Percentiles rank a stretch among this genome's conserved stretches.
Evolutionary conservation across 305 asterid genomes (phyloP).

Genomic region (Petunia hybrid): DNA sequence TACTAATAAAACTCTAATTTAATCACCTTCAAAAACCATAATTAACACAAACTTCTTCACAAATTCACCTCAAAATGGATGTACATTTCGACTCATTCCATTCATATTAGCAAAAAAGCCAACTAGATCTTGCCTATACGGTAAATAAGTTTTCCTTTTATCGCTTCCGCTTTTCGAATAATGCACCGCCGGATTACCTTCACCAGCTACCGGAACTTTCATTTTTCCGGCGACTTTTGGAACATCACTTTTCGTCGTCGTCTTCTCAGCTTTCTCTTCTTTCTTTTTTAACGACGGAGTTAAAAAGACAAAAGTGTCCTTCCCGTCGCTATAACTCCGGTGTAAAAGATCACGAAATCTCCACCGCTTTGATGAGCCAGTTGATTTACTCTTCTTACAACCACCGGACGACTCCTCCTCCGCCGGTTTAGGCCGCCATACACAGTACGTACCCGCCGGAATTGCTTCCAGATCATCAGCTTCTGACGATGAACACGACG

Average conservation of each 20-base stretch:
- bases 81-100: background rate
- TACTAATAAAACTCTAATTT: background rate
- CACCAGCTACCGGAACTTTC: background rate
- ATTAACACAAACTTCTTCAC: conserved; percentile 2
- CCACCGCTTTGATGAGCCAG: conserved; percentile 73
- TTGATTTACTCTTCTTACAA: conserved; percentile 64
- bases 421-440: conserved; percentile 65
- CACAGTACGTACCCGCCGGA: conserved; percentile 69
- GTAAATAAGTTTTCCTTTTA: conserved; percentile 39
- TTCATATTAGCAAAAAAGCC: conserved; percentile 30
- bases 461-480: conserved; percentile 70
- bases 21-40: conserved; percentile 18
- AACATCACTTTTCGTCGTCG: conserved; percentile 15
- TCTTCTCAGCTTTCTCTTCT: conserved; percentile 40
- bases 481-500: conserved; percentile 63
- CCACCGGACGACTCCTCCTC: conserved; percentile 36
- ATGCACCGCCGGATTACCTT: conserved; percentile 34
- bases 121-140: conserved; percentile 33
- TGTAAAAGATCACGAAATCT: conserved; percentile 56
- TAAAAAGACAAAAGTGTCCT: conserved; percentile 57
- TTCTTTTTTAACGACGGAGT: conserved; percentile 29
- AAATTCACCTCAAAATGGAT: background rate
- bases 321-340: conserved; percentile 73
- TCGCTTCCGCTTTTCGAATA: conserved; percentile 46
- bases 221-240: conserved; percentile 29